A percentile compares a stretch with the other conserved stretches of the same genome.
Conservation (phyloP, 441 rosid species). For the Adansonia gregorii region DNA sequence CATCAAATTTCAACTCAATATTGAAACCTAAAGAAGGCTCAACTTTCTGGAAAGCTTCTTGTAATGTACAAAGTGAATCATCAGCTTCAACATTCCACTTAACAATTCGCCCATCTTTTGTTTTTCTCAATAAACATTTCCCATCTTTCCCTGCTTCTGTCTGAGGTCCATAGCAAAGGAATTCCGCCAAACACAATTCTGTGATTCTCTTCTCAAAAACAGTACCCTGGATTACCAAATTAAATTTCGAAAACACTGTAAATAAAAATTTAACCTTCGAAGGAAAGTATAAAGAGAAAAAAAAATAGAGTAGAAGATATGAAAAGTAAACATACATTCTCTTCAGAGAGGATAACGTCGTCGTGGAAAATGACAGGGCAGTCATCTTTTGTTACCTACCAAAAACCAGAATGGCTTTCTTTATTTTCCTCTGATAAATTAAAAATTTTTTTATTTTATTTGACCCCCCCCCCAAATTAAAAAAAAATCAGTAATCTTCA, state of each 20-base stretch:
- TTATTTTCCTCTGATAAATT: slow-evolving; percentile 16
- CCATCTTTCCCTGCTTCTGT: slow-evolving; percentile 51
- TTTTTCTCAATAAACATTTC: slow-evolving; percentile 64
- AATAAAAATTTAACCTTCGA: not conserved
- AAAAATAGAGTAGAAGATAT: too few species aligned
- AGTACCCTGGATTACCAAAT: slow-evolving; percentile 48
- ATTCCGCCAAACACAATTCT: slow-evolving; percentile 63
- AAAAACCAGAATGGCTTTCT: slow-evolving; percentile 36
- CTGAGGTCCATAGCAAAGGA: slow-evolving; percentile 74
- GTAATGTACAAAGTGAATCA: slow-evolving; percentile 71
- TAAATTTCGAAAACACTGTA: not conserved
- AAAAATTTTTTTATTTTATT: not conserved
- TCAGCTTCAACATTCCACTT: slow-evolving; percentile 73
- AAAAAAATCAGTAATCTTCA: not conserved
- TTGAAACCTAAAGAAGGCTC: slow-evolving; percentile 80
- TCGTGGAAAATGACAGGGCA: slow-evolving; percentile 95
- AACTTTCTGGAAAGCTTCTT: slow-evolving; percentile 76
- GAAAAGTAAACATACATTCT: slow-evolving; percentile 56
- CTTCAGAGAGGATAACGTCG: slow-evolving; percentile 68
- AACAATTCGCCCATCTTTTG: slow-evolving; percentile 70
- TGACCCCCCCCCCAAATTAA: not conserved
- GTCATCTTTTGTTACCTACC: slow-evolving; percentile 89
- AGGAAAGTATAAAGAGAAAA: not conserved
- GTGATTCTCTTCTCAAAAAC: slow-evolving; percentile 76
- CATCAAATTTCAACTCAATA: slow-evolving; percentile 88